Evolutionary conservation across 164 flowering plant genomes (phyloP).

Genomic region (Brasenia schreberi): DNA sequence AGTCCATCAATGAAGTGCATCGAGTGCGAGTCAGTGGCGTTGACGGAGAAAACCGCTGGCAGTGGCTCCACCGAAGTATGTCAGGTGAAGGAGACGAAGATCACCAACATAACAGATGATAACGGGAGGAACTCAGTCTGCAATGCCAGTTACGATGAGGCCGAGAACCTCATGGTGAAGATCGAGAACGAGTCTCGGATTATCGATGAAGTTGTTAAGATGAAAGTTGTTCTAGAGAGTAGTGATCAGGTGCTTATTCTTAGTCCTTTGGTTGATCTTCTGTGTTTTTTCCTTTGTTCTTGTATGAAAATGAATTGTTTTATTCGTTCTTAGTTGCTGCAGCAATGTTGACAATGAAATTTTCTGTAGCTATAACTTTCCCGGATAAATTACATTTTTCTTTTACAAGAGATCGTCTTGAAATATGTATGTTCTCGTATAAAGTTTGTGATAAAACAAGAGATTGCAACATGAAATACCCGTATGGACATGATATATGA

Average conservation of each 20-base stretch:
- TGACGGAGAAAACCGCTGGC: slow-evolving; percentile 12
- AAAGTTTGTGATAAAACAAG: too few relatives aligned
- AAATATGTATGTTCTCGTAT: too few relatives aligned
- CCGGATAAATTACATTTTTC: too few relatives aligned
- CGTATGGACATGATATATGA: background rate
- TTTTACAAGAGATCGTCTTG: too few relatives aligned
- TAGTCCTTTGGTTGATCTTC: too few relatives aligned
- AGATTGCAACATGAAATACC: too few relatives aligned
- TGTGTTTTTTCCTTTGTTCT: too few relatives aligned
- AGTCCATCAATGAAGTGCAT: slow-evolving; percentile 11
- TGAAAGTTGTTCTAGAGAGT: slow-evolving; percentile 49
- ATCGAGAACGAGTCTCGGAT: slow-evolving; percentile 54
- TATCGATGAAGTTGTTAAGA: slow-evolving; percentile 66
- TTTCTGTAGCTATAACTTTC: too few relatives aligned
- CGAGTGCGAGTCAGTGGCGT: slow-evolving; percentile 20
- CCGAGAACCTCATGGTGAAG: slow-evolving; percentile 81
- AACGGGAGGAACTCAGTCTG: slow-evolving; percentile 19
- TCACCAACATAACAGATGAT: slow-evolving; percentile 29
- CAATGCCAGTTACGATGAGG: slow-evolving; percentile 60
- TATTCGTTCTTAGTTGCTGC: too few relatives aligned
- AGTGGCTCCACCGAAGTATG: slow-evolving; percentile 22
- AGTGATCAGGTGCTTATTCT: slow-evolving; percentile 40
- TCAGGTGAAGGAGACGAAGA: slow-evolving; percentile 45
- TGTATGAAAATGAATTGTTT: too few relatives aligned
- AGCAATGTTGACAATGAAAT: too few relatives aligned